Conservation (phyloP, 257 asterid species). For the Rhazya stricta region DNA sequence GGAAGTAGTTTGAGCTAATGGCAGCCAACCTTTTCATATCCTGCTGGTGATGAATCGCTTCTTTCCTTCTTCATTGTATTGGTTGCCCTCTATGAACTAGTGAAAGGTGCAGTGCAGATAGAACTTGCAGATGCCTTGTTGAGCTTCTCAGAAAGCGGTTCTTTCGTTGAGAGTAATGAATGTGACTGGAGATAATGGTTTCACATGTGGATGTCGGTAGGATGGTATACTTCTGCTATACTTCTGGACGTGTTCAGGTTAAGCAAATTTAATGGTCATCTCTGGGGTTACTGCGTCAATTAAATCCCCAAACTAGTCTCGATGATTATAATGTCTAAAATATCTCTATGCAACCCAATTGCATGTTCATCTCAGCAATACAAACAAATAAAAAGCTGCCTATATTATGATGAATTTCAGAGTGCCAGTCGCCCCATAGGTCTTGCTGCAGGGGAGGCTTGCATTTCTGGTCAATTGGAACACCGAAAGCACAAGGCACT, state of each 20-base stretch:
- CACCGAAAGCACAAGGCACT: neutral
- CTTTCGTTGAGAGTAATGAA: neutral
- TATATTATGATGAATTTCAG: conserved; percentile 23
- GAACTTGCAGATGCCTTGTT: neutral
- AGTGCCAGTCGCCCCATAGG: conserved; percentile 42
- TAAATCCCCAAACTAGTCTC: conserved; percentile 44
- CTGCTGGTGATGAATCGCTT: neutral
- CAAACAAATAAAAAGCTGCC: neutral
- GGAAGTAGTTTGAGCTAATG: neutral
- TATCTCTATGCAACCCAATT: conserved; percentile 35
- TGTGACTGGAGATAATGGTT: neutral
- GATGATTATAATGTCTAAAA: conserved; percentile 13
- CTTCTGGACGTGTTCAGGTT: neutral
- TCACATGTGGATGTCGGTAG: neutral
- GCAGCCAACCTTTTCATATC: neutral
- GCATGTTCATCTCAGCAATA: neutral
- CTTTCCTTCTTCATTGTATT: neutral
- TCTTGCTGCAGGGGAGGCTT: conserved; percentile 51
- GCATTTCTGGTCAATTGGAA: neutral
- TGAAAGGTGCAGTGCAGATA: neutral
- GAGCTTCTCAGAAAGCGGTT: neutral
- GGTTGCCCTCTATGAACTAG: neutral
- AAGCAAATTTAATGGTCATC: neutral
- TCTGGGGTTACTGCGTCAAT: conserved; percentile 52
- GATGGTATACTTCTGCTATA: neutral